Evolutionary conservation across 2,329 filamentous ascomycete genomes (phyloP).

Genomic region (Blastomyces silverae): DNA sequence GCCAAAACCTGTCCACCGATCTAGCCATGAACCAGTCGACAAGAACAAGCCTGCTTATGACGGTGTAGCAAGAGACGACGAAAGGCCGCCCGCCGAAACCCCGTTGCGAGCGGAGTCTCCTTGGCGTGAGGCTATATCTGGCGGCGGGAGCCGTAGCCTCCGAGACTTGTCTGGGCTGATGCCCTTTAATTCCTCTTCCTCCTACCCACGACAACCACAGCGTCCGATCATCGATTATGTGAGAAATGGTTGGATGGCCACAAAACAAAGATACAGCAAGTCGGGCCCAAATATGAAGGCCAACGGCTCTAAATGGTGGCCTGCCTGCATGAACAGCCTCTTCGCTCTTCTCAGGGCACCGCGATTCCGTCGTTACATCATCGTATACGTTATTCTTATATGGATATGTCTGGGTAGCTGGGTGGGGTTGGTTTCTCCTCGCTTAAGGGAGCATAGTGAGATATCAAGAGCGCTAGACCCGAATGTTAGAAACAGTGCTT

Average conservation of each 20-base stretch:
- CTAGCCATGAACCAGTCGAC: slow-evolving; percentile 23
- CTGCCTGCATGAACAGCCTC: slow-evolving; percentile 23
- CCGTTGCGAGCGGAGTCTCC: slow-evolving; percentile 26
- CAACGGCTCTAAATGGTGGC: slow-evolving; percentile 23
- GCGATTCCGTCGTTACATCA: slow-evolving; percentile 37
- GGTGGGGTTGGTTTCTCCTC: slow-evolving; percentile 30
- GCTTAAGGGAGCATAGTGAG: slow-evolving; percentile 29
- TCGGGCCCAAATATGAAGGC: slow-evolving; percentile 21
- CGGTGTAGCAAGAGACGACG: slow-evolving; percentile 20
- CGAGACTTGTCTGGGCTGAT: slow-evolving; percentile 1
- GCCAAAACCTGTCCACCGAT: background rate
- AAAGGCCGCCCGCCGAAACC: slow-evolving; percentile 27
- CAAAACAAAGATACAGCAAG: background rate
- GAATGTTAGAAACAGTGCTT: slow-evolving; percentile 25
- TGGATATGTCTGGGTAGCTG: slow-evolving; percentile 31
- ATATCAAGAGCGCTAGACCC: slow-evolving; percentile 31
- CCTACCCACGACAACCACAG: slow-evolving; percentile 20
- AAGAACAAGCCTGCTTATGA: slow-evolving; percentile 16
- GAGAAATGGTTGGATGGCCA: slow-evolving; percentile 35
- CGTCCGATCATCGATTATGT: slow-evolving; percentile 36
- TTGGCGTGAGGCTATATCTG: slow-evolving; percentile 34
- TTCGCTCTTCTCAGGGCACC: slow-evolving; percentile 35
- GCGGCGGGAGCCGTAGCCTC: slow-evolving; percentile 29
- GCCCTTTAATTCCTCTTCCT: slow-evolving; percentile 7
- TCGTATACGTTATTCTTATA: slow-evolving; percentile 33